Percentiles rank a stretch among this genome's conserved stretches.
These are phyloP conservation scores for Aschersonia sp. DNA, from an alignment of 2,329 filamentous ascomycete genomes.

Conservation along the genomic window DNA sequence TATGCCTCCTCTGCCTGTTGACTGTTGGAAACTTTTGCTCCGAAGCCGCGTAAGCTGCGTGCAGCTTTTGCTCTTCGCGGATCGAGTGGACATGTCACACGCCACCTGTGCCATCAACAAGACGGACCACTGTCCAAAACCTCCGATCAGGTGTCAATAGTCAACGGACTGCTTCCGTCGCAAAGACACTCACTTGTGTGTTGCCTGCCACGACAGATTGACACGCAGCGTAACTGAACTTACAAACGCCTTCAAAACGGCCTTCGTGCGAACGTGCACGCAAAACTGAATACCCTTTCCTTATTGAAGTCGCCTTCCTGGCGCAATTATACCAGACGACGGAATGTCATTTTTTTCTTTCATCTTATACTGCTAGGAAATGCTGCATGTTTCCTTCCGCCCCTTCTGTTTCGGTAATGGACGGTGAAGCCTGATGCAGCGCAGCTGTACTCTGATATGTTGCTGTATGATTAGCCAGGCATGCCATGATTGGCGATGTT, in stretches of 20 bases:
- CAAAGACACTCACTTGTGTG: not conserved
- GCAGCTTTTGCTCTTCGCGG: no score
- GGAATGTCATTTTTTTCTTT: slow-evolving; percentile 7
- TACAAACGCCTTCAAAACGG: not conserved
- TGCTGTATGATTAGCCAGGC: slow-evolving; percentile 8
- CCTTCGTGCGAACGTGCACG: not conserved
- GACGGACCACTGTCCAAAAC: no score
- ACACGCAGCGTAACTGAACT: not conserved
- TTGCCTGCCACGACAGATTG: not conserved
- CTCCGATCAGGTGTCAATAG: no score
- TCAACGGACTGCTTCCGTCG: no score
- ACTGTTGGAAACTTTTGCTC: slow-evolving; percentile 7
- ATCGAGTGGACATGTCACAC: no score
- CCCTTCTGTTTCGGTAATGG: slow-evolving; percentile 6
- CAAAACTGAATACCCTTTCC: slow-evolving; percentile 4
- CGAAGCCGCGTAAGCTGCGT: not conserved
- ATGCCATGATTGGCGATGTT: not conserved
- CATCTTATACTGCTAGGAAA: slow-evolving; percentile 3
- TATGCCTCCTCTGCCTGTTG: slow-evolving; percentile 4
- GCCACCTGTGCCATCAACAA: no score
- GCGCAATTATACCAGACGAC: slow-evolving; percentile 12
- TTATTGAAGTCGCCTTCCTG: not conserved
- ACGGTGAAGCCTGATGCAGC: slow-evolving; percentile 4
- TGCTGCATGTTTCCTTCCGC: slow-evolving; percentile 6
- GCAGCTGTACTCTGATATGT: slow-evolving; percentile 6